These are phyloP conservation scores for Populus nigra DNA, from an alignment of 345 rosid genomes.

Conservation along the genomic window DNA sequence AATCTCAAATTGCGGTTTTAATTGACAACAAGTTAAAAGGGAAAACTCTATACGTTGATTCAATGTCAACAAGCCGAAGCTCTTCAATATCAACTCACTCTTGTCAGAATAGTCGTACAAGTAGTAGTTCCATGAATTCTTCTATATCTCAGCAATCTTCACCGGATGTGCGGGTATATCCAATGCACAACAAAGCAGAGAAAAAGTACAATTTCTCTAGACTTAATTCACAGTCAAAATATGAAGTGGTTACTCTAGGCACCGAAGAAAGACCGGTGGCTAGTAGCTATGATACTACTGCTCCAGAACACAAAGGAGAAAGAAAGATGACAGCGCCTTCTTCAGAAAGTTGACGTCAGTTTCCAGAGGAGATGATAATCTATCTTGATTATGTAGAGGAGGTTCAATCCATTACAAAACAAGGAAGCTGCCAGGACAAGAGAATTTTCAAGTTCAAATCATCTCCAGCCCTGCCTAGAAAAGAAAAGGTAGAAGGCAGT, in stretches of 20 bases:
- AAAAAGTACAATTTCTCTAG: not conserved
- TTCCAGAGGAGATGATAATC: slow-evolving; percentile 33
- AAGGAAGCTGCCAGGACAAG: slow-evolving; percentile 44
- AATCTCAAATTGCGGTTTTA: not conserved
- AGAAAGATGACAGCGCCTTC: slow-evolving; percentile 28
- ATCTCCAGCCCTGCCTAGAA: not conserved
- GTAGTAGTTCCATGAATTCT: slow-evolving; percentile 24
- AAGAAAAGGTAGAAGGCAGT: not conserved
- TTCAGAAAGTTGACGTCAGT: slow-evolving; percentile 39
- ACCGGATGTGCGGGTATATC: slow-evolving; percentile 17
- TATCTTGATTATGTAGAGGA: slow-evolving; percentile 60
- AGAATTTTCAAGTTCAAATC: slow-evolving; percentile 59
- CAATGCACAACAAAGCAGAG: slow-evolving; percentile 1
- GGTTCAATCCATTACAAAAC: slow-evolving; percentile 25
- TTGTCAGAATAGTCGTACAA: slow-evolving; percentile 14
- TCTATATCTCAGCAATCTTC: slow-evolving; percentile 34
- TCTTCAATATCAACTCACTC: not conserved
- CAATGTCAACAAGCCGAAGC: not conserved
- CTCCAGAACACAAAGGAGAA: slow-evolving; percentile 9
- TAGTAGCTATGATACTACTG: not conserved
- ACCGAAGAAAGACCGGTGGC: slow-evolving; percentile 13
- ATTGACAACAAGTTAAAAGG: not conserved
- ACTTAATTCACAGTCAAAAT: not conserved
- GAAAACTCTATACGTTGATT: not conserved
- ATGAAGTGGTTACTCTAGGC: not conserved